These are phyloP conservation scores for Ilyonectria destructans DNA, from an alignment of 2,329 filamentous ascomycete genomes.

Conservation along the genomic window DNA sequence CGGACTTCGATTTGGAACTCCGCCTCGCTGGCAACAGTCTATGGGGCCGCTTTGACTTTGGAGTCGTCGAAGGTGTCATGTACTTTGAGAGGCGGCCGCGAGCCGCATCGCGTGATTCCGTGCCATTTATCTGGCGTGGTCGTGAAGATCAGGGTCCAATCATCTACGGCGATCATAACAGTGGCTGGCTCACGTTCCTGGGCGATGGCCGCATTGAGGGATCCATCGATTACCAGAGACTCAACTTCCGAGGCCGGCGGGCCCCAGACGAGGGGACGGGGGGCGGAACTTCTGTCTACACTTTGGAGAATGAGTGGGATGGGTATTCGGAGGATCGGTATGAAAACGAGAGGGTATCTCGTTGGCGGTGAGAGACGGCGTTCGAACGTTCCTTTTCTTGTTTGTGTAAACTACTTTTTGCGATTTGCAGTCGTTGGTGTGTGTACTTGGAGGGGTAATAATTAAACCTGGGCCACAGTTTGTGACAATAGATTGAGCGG, in stretches of 20 bases:
- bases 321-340: conserved; percentile 51
- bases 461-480: too few species aligned
- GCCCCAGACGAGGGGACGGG: conserved; percentile 48
- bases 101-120: conserved; percentile 47
- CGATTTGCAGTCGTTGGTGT: too few species aligned
- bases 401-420: too few species aligned
- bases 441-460: too few species aligned
- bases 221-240: conserved; percentile 43
- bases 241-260: conserved; percentile 51
- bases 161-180: conserved; percentile 46
- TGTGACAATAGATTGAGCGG: too few species aligned
- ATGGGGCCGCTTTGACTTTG: conserved; percentile 65
- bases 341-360: conserved; percentile 45
- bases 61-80: conserved; percentile 60
- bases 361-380: conserved; percentile 34
- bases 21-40: conserved; percentile 58
- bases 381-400: too few species aligned
- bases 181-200: conserved; percentile 56
- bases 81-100: conserved; percentile 56
- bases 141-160: conserved; percentile 51
- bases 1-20: conserved; percentile 55
- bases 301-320: conserved; percentile 51
- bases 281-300: conserved; percentile 48
- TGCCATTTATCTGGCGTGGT: conserved; percentile 57
- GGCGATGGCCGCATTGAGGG: conserved; percentile 57